These are phyloP conservation scores for Cucurbita maxima DNA, from an alignment of 306 rosid species.

Conservation along the genomic window DNA sequence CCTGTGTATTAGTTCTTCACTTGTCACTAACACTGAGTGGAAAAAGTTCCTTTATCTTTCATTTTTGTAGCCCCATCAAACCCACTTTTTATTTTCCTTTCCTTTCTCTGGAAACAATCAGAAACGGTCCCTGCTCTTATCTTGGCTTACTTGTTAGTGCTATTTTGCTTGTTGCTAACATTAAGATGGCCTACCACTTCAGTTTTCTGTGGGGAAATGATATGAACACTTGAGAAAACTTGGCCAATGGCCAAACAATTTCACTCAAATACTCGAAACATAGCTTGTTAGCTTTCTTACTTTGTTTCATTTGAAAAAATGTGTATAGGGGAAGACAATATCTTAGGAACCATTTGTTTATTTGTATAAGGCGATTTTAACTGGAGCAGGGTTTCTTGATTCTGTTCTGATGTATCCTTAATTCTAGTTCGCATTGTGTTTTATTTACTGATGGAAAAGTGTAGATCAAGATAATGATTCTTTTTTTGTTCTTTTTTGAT, in stretches of 20 bases:
- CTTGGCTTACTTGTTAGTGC: constrained; percentile 3
- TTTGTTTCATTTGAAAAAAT: neutral
- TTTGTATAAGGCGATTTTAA: neutral
- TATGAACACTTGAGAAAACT: neutral
- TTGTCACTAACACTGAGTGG: neutral
- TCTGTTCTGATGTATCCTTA: neutral
- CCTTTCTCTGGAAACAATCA: neutral
- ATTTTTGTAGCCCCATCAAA: constrained; percentile 1
- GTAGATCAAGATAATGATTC: neutral
- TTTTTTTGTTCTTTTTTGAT: constrained; percentile 3
- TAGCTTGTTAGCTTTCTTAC: neutral
- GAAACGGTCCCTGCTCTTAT: constrained; percentile 3
- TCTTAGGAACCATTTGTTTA: neutral
- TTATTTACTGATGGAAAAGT: neutral
- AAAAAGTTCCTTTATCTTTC: neutral
- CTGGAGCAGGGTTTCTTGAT: neutral
- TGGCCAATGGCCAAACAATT: neutral
- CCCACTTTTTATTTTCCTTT: neutral
- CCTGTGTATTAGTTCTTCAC: neutral
- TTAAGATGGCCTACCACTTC: constrained; percentile 3
- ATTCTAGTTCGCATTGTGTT: neutral
- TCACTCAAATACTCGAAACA: neutral
- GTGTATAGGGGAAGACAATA: neutral
- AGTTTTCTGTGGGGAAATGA: neutral
- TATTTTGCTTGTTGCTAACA: neutral